Base-by-base conservation (phyloP, 2,329 filamentous ascomycete genomes). In the Aspergillus puulaauensis region DNA sequence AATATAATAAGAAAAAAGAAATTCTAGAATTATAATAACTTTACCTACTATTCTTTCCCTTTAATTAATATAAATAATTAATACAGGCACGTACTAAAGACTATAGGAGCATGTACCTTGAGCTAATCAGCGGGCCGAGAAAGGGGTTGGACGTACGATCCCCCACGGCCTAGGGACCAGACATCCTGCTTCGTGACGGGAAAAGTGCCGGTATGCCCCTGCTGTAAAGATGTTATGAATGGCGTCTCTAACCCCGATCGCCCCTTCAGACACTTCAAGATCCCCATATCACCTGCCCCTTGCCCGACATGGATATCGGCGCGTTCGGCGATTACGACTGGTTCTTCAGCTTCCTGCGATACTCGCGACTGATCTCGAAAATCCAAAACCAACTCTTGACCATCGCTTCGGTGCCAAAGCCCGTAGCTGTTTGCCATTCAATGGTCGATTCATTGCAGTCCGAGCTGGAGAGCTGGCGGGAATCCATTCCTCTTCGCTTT, bases 311-410 rank as follows among this genome's bases (percentile, higher is more conserved):
- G 14, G 71, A 70, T 1, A 72, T 74, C 40, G 67, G 73, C 4
- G 35, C 64, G 8, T 69, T 75, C 49, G 66, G 64, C 19, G 66
- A 64, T 15, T 75, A 72, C 53, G 68, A 77, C 61, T 77, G 72
- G 71, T 72, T 77, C 47, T 52, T 72, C 4, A 57, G 66, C 9
- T 69, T 67, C 37, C 65, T 70, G 27, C 67, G 70, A 5, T 67
- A 74, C 45, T 62, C 62, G 11, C 64, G 75, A 11, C 56, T 77
- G 0, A 54, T 71, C 1, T 75, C 75, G 1, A 68, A 66, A 9
- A 68, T 70, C 0, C 74, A 73, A 41, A 67, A 62, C 3, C 63
- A 64, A 3, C 66, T 77, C 1, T 76, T 76, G 52, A 74, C 73
- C 1, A 66, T 74, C 33, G 74, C 64, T 23, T 48, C 56, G 2